Conservation (phyloP, 257 asterid genomes). For the Marsdenia floribunda region DNA sequence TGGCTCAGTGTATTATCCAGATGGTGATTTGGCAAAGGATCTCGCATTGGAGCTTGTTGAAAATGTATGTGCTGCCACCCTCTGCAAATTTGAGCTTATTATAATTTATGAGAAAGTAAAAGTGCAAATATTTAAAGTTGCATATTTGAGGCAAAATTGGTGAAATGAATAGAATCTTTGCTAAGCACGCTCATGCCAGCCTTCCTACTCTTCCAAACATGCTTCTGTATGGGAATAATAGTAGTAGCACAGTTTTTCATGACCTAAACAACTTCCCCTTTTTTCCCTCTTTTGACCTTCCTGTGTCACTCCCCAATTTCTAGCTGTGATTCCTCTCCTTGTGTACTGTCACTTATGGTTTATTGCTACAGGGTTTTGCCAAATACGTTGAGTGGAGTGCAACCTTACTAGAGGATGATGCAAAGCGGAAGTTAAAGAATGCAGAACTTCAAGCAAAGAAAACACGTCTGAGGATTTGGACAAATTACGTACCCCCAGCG, state of each 20-base stretch:
- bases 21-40: slow-evolving; percentile 86
- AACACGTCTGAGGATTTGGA: slow-evolving; percentile 68
- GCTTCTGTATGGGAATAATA: neutral
- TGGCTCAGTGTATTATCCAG: slow-evolving; percentile 84
- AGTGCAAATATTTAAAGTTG: neutral
- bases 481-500: slow-evolving; percentile 80
- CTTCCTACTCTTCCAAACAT: neutral
- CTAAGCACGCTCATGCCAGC: neutral
- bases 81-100: too few relatives aligned
- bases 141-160: neutral
- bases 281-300: neutral
- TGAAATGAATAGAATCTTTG: neutral
- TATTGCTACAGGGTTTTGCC: slow-evolving; percentile 61
- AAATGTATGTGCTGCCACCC: slow-evolving; percentile 39
- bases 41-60: slow-evolving; percentile 89
- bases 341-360: neutral
- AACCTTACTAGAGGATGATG: slow-evolving; percentile 71
- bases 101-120: neutral
- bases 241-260: neutral
- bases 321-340: neutral
- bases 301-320: neutral
- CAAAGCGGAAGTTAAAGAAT: slow-evolving; percentile 57
- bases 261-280: neutral
- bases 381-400: slow-evolving; percentile 96
- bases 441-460: slow-evolving; percentile 92